A percentile compares a stretch with the other conserved stretches of the same genome.
Evolutionary conservation across 768 basidiomycete genomes (phyloP).

Genomic region (Kwoniella sp.): DNA sequence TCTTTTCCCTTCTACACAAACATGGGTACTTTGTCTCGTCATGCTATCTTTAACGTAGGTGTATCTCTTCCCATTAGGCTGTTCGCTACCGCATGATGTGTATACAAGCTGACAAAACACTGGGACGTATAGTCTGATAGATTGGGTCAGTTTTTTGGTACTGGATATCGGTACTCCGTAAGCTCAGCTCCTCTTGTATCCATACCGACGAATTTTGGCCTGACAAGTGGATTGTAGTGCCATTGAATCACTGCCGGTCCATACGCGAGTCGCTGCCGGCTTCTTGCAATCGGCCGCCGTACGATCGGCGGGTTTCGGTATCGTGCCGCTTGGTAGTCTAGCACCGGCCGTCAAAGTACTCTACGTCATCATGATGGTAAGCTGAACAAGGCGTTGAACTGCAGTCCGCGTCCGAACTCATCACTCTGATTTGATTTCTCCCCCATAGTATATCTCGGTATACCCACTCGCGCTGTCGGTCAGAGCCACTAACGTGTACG

Average conservation of each 20-base stretch:
- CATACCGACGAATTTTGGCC: too few species aligned
- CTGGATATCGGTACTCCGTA: slow-evolving; percentile 77
- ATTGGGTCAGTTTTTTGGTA: slow-evolving; percentile 88
- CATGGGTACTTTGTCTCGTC: slow-evolving; percentile 80
- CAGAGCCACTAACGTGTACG: slow-evolving; percentile 74
- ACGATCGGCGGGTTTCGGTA: slow-evolving; percentile 81
- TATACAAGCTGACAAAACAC: background rate
- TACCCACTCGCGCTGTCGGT: slow-evolving; percentile 60
- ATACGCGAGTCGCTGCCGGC: slow-evolving; percentile 71
- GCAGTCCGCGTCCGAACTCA: background rate
- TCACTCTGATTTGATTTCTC: background rate
- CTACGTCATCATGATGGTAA: slow-evolving; percentile 90
- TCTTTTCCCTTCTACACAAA: slow-evolving; percentile 89
- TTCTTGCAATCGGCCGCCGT: slow-evolving; percentile 76
- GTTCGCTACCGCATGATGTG: background rate
- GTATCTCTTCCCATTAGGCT: background rate
- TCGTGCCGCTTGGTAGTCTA: slow-evolving; percentile 70
- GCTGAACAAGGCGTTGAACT: background rate
- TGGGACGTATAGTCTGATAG: slow-evolving; percentile 65
- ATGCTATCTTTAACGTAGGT: slow-evolving; percentile 71
- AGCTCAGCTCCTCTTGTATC: slow-evolving; percentile 20
- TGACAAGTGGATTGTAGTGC: slow-evolving; percentile 46
- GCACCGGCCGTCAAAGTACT: slow-evolving; percentile 89
- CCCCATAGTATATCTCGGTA: slow-evolving; percentile 18
- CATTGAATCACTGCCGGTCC: slow-evolving; percentile 69